Conservation (phyloP, 352 stramenopile species). For the Aphanomyces cochlioides region DNA sequence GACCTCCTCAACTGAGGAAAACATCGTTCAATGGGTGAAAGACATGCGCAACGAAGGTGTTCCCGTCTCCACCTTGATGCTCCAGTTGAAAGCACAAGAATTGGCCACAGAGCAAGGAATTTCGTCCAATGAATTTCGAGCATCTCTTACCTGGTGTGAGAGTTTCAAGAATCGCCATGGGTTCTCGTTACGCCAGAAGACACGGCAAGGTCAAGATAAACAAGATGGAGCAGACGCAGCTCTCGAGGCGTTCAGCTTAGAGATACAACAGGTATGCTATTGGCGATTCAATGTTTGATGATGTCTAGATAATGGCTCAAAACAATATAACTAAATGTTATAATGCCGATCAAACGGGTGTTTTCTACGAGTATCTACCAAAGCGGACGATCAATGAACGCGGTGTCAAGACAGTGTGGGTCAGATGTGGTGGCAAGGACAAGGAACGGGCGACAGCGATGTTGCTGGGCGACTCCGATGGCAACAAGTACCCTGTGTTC, state of each 20-base stretch:
- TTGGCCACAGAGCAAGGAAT: conserved; percentile 12
- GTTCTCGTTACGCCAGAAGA: conserved; percentile 29
- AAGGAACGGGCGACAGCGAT: conserved; percentile 36
- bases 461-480: conserved; percentile 32
- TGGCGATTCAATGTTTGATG: not conserved
- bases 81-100: not conserved
- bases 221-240: conserved; percentile 10
- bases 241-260: conserved; percentile 5
- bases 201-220: conserved; percentile 28
- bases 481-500: conserved; percentile 30
- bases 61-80: not conserved
- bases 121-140: conserved; percentile 1
- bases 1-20: not conserved
- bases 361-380: conserved; percentile 39
- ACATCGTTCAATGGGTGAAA: conserved; percentile 1
- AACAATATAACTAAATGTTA: conserved; percentile 20
- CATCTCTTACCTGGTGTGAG: not conserved
- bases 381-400: conserved; percentile 34
- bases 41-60: not conserved
- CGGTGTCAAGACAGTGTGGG: conserved; percentile 34
- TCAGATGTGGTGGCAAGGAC: conserved; percentile 30
- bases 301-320: not conserved
- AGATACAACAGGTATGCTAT: not conserved
- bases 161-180: conserved; percentile 1
- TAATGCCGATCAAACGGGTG: conserved; percentile 36